Evolutionary conservation across 2,329 filamentous ascomycete genomes (phyloP), one percentile per base, ranked within the genome.

Genomic region (Fusarium xyrophilum): DNA sequence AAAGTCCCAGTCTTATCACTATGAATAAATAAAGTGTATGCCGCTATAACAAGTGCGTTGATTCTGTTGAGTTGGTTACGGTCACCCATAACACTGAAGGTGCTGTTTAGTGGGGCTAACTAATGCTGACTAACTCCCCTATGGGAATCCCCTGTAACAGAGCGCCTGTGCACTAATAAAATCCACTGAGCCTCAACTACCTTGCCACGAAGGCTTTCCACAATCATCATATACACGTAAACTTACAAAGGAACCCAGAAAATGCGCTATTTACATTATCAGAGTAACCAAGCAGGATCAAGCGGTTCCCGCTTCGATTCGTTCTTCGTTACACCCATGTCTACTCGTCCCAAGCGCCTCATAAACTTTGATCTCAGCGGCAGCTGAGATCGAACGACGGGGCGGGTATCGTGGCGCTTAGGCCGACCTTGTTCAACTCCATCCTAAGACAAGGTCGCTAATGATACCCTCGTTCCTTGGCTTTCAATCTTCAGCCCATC

Each of bases 341-440:
- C n/a, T 39, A 19, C 23, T 65, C 19, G 6, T 35, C n/a, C 27
- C 33, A 43, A 47, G 39, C 57, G 54, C 55, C 21, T 44, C 51
- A 17, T 30, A 50, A 57, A 51, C 42, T 30, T 58, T 53, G 25
- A n/a, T 51, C 54, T 55, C 56, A 53, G 57, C 48, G 48, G 54
- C 44, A 40, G 50, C 50, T 66, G 23, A n/a, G n/a, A n/a, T n/a
- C n/a, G n/a, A 63, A 56, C 42, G 52, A 56, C 58, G 53, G 53
- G 58, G 50, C 53, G 30, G 44, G 48, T 55, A 59, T 48, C 43
- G 35, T 67, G 65, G 69, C 69, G 69, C 69, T 71, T 71, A 71
- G 69, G 60, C 52, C 36, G 38, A 56, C 48, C 42, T 33, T 54
- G 44, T 58, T 42, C 28, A 35, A 36, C 25, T 39, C 44, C 44